Evolutionary conservation across 2,329 filamentous ascomycete species (phyloP), one percentile per base, ranked within the genome.

Genomic region (Davidsoniella neocaledoniae): DNA sequence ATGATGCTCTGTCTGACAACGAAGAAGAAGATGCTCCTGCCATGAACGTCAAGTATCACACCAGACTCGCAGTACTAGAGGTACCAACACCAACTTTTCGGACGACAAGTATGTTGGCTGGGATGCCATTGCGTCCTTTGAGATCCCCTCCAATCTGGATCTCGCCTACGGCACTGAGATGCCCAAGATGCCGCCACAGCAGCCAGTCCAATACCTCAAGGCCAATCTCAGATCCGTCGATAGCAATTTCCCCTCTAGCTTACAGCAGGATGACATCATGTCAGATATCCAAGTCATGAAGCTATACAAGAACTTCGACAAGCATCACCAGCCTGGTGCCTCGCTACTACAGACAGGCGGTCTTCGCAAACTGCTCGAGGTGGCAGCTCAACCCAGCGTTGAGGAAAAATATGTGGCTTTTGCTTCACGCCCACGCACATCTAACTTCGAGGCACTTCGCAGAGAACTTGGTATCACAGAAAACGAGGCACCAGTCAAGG

Each of bases 31-130:
- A 68, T 8, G 75, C 74, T 1, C 68, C 70, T 12, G 66, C 66
- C 48, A 81, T 81, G 77, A 81, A 60, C 71, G 77, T 33, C 74
- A 77, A 54, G 70, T 73, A 10, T 81, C 77, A 8, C 77, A 81
- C 53, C 74, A 74, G 10, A 81, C 78, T 16, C 68, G 77, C 41
- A 81, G 76, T 61, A 79, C 74, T 17, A 70, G 77, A 21, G 74
- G 67, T n/a, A 64, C 69, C 48, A 67, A 68, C 53, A 68, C 72
- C 49, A 77, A 76, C 57, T 74, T 75, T 54, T 58, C 71, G 36
- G 75, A 79, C 54, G 72, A 76, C 58, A 74, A 71, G 57, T 64
- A 76, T 38, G 64, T 77, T 10, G 77, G 77, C 12, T 67, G 80
- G 25, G 77, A 81, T 58, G 74, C 71, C 19, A 66, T 81, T 42